Conservation (phyloP, 2,329 filamentous ascomycete genomes). For the Penicillium sp. region DNA sequence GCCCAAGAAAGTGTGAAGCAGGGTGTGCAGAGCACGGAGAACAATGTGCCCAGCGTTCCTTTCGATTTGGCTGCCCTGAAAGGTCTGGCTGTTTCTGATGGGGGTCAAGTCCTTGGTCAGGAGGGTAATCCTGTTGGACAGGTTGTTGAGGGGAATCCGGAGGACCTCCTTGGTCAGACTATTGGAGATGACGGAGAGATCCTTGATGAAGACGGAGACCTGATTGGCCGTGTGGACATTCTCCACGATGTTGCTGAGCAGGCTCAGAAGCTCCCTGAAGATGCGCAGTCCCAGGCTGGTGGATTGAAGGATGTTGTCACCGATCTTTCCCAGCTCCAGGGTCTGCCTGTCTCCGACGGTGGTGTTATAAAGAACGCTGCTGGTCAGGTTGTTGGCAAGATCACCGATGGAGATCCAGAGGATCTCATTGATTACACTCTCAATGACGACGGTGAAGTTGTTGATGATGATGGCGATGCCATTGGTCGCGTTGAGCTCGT, state of each 20-base stretch:
- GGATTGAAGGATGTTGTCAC: constrained; percentile 29
- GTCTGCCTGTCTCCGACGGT: constrained; percentile 48
- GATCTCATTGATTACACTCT: constrained; percentile 37
- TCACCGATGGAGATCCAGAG: constrained; percentile 41
- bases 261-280: constrained; percentile 19
- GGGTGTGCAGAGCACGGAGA: constrained; percentile 7
- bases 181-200: constrained; percentile 38
- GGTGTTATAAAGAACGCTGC: constrained; percentile 49
- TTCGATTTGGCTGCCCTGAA: constrained; percentile 37
- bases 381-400: constrained; percentile 37
- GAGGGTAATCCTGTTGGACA: constrained; percentile 36
- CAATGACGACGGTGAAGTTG: constrained; percentile 40
- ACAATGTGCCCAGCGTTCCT: constrained; percentile 12
- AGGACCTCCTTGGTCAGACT: constrained; percentile 40
- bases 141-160: constrained; percentile 40
- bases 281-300: constrained; percentile 13
- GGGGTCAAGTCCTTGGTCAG: constrained; percentile 35
- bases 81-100: constrained; percentile 37
- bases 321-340: constrained; percentile 34
- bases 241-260: constrained; percentile 24
- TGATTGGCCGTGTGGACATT: constrained; percentile 38
- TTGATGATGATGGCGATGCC: constrained; percentile 39
- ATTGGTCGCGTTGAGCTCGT: constrained; percentile 32
- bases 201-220: constrained; percentile 31
- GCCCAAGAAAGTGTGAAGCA: constrained; percentile 14